These are phyloP conservation scores for Alternaria tenuissima DNA, from an alignment of 2,329 filamentous ascomycete species.

Conservation along the genomic window DNA sequence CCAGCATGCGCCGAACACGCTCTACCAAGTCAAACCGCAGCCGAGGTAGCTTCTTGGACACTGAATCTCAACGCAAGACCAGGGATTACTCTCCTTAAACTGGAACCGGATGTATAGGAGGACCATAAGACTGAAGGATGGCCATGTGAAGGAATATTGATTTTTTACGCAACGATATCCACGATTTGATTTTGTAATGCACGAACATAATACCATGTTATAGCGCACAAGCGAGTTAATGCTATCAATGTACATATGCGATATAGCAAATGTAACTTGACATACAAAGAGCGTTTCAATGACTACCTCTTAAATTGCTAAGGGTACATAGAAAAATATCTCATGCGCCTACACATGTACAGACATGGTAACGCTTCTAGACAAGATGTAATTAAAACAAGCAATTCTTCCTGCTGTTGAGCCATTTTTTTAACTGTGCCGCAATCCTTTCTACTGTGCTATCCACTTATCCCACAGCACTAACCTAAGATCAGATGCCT, in stretches of 20 bases:
- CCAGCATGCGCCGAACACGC: conserved; percentile 55
- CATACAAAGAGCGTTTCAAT: neutral
- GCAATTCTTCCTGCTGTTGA: too few species aligned
- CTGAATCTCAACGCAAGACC: conserved; percentile 56
- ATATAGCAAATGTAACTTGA: neutral
- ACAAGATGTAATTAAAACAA: too few species aligned
- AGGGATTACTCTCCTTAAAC: conserved; percentile 21
- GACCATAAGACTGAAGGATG: neutral
- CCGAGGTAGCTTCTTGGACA: conserved; percentile 64
- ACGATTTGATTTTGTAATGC: conserved; percentile 25
- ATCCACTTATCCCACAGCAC: too few species aligned
- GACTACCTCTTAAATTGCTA: neutral
- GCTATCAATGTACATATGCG: neutral
- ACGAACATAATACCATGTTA: conserved; percentile 4
- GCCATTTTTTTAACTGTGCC: too few species aligned
- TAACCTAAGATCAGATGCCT: too few species aligned
- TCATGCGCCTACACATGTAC: neutral
- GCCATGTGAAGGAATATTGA: neutral
- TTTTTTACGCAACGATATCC: conserved; percentile 29
- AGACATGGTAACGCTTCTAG: too few species aligned
- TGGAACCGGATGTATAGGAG: neutral
- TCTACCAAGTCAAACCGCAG: conserved; percentile 54
- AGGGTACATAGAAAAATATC: neutral
- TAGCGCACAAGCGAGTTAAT: neutral
- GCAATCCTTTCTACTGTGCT: too few species aligned